Evolutionary conservation across 768 basidiomycete genomes (phyloP), one percentile per base, ranked within the genome.

Genomic region (Aureoboletus auriporus): DNA sequence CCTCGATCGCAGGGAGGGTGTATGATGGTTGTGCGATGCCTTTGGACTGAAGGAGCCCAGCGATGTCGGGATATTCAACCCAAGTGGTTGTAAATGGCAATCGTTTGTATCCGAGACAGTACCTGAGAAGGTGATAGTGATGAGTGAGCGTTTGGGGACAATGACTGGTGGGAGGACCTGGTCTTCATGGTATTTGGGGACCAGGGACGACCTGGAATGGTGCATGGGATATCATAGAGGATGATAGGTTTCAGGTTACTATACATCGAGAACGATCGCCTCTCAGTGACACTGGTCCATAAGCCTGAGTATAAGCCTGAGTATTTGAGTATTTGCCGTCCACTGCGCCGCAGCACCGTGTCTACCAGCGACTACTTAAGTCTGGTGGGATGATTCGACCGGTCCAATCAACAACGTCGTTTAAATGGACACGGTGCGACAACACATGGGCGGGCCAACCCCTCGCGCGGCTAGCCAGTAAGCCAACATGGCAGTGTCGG

Each of bases 51-150:
- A 65, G 42, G 62, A 54, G 1, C 43, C 26, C 43, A 62, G 44
- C 71, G 43, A 83, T 75, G 44, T 82, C 76, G 4, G 74, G 74
- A 51, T 70, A 76, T 49, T 80, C 78, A 46, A 81, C 58, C 73
- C 75, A 49, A 26, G 27, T 17, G 5, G 47, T 49, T 8, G 42
- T 49, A 14, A 49, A 49, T 16, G 42, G 35, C 7, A 49, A 31
- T 16, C 7, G 17, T 31, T 43, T 49, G 35, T 49, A 49, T 49
- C 47, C 47, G 20, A 49, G 47, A 78, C 20, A 74, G 39, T 23
- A 61, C 59, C 51, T 74, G 70, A 56, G 58, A 57, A 46, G 65
- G 35, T 71, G 58, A 4, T 63, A 57, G 42, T 57, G 53, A 30
- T 20, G 1, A 36, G 23, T 10, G 23, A 44, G 14, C 12, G 12